Evolutionary conservation across 2,329 filamentous ascomycete species (phyloP), one percentile per base, ranked within the genome.

Genomic region (Trichoderma simmonsii): DNA sequence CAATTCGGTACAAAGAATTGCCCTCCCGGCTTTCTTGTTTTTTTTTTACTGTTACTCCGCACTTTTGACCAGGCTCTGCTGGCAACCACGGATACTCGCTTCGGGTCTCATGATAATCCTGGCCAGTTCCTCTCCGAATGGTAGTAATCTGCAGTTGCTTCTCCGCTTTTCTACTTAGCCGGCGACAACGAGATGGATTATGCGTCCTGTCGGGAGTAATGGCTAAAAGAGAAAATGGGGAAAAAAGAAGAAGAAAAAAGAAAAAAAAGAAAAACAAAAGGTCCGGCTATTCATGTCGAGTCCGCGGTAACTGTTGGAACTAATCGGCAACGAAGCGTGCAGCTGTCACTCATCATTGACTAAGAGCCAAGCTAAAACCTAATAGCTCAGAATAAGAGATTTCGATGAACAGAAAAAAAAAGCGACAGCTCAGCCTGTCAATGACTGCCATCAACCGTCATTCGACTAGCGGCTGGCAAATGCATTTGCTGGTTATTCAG

Each of bases 141-240:
- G 28, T 48, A 48, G 34, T 32, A 48, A 51, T 24, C 36, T 69
- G 56, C 56, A 54, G 48, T 7, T 26, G 6, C 18, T 51, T 26
- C 66, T 57, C 66, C 66, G 66, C 66, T 60, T 69, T 69, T 51
- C 54, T 51, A 69, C 66, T 69, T 69, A 69, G 66, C 66, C 66
- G 66, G 66, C 21, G 15, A 68, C 9, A 15, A 60, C 28, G 26
- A 51, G 14, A 69, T 36, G 56, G 18, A 51, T 34, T 28, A 3
- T 26, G 4, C 26, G 36, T 51, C 36, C 56, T 61, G 12, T 61
- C 54, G 24, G 56, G 39, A 59, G 65, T 61, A 61, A 26, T 69
- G 66, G 66, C 66, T 69, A 69, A 69, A 69, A 32, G 15, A 34
- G 26, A 36, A 48, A 14, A 68, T 24, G 21, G 26, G 7, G 39